Base-by-base conservation (phyloP, 2,329 filamentous ascomycete genomes). In the Septoria linicola region DNA sequence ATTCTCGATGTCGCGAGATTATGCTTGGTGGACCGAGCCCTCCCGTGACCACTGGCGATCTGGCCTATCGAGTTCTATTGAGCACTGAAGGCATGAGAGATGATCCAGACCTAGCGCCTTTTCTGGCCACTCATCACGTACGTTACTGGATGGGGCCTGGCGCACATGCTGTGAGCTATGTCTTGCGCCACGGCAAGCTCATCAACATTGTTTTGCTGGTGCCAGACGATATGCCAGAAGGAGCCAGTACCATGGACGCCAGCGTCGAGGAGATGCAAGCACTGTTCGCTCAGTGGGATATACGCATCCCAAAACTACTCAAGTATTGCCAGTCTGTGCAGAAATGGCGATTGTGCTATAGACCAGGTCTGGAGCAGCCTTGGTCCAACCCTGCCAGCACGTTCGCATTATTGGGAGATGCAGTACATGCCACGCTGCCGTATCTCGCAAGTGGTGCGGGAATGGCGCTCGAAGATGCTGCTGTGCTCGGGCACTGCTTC, bases 341-440 rank as follows among this genome's bases (percentile, higher is more conserved):
- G 42, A 85, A 84, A 63, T 85, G 81, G 81, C 72, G 79, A 1
- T 67, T 84, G 0, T 80, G 77, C 63, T 82, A 81, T 51, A 73
- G 80, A 1, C 74, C 75, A 1, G 75, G 76, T 4, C 72, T 82
- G 31, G 73, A 75, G n/a, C 63, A 25, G 14, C 14, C 71, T 1
- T 85, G 83, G 82, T 79, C 73, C 0, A 76, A 84, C 55, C 67
- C 75, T 0, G 77, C 73, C 0, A 80, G 76, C 0, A 70, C 77
- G 0, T 82, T 83, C 59, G 78, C 79, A 0, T 74, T 85, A 61
- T 70, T 85, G 0, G 83, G 83, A 0, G 83, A 86, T 59, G 80
- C 82, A 0, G 80, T 81, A 2, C 82, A 86, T 55, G 81, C 83
- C 1, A 85, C 81, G 0, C 70, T 86, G 0, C 83, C 83, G 0